Conservation (phyloP, 2,329 filamentous ascomycete genomes). For the Chrysosporium keratinophilum region DNA sequence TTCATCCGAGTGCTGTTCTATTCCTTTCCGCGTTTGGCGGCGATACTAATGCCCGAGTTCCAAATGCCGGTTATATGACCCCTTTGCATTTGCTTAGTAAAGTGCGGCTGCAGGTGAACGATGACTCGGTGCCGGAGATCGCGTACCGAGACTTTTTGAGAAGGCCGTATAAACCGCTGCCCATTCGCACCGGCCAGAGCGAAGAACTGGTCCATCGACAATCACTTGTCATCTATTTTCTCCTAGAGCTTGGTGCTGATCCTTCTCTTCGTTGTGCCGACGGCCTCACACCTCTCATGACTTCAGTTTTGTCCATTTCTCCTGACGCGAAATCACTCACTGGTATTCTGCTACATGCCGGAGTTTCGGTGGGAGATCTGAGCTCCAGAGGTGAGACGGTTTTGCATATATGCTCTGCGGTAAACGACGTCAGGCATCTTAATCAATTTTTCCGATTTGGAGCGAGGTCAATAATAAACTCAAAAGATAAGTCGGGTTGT, state of each 20-base stretch:
- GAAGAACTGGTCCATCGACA: background rate
- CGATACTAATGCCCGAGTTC: background rate
- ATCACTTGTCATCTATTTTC: background rate
- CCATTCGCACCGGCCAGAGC: background rate
- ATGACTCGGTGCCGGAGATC: background rate
- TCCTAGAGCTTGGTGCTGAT: conserved; percentile 2
- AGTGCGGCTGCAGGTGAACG: background rate
- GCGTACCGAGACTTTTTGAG: background rate
- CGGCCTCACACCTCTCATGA: conserved; percentile 1
- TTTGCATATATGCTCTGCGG: background rate
- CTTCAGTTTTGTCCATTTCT: background rate
- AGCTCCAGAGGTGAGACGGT: background rate
- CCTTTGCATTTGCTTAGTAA: background rate
- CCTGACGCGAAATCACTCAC: conserved; percentile 2
- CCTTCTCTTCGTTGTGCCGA: background rate
- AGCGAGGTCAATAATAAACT: background rate
- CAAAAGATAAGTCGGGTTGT: background rate
- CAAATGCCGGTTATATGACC: background rate
- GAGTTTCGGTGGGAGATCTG: background rate
- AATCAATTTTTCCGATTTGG: background rate
- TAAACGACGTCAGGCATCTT: background rate
- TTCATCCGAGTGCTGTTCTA: background rate
- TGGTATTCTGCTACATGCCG: background rate
- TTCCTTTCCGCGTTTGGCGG: background rate
- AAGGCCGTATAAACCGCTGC: background rate